Conservation (phyloP, 345 rosid genomes). For the Rubroshorea leprosula region DNA sequence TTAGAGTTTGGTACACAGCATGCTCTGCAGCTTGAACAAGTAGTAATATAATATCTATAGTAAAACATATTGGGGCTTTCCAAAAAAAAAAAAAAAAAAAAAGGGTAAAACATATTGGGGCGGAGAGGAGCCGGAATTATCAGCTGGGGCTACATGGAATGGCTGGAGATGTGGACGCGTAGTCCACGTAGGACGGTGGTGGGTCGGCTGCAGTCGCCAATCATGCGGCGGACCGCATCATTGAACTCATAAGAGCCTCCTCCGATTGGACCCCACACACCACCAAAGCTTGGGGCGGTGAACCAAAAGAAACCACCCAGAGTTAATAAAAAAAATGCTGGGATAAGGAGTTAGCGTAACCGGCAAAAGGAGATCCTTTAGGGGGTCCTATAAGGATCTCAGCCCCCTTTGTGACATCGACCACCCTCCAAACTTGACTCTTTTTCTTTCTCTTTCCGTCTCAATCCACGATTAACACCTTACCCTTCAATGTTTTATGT, state of each 20-base stretch:
- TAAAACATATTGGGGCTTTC: too few relatives aligned
- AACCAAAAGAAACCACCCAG: neutral
- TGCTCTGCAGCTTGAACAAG: too few relatives aligned
- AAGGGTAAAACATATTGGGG: too few relatives aligned
- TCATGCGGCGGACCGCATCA: slow-evolving; percentile 78
- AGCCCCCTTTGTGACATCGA: slow-evolving; percentile 30
- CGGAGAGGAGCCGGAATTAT: neutral
- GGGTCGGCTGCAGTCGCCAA: slow-evolving; percentile 70
- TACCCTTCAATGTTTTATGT: neutral
- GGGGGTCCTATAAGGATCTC: slow-evolving; percentile 41
- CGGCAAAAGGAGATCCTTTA: slow-evolving; percentile 45
- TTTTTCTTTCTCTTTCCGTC: neutral
- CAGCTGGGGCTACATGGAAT: neutral
- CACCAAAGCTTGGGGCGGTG: slow-evolving; percentile 37
- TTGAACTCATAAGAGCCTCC: slow-evolving; percentile 31
- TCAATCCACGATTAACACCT: slow-evolving; percentile 11
- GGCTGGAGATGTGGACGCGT: slow-evolving; percentile 16
- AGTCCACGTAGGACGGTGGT: slow-evolving; percentile 85
- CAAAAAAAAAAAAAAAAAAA: too few relatives aligned
- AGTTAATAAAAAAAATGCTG: neutral
- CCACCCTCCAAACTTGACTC: slow-evolving; percentile 33
- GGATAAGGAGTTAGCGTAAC: slow-evolving; percentile 45
- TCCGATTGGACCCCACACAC: slow-evolving; percentile 39
- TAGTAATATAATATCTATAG: too few relatives aligned
- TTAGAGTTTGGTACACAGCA: too few relatives aligned